Evolutionary conservation across 2,329 filamentous ascomycete genomes (phyloP).

Genomic region (Penicillium sp.): DNA sequence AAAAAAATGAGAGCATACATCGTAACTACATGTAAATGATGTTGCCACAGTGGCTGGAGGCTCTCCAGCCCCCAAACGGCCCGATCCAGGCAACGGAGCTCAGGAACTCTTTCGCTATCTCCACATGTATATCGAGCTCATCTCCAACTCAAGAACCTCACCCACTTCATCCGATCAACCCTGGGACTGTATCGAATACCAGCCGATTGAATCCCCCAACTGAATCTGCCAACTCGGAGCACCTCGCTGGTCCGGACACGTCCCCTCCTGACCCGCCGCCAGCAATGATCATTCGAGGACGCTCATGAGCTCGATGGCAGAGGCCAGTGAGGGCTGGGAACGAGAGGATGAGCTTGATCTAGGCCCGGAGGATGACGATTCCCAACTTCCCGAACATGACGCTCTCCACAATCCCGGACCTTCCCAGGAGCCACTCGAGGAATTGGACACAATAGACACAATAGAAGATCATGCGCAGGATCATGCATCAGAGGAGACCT

Average conservation of each 20-base stretch:
- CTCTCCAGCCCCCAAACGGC: constrained; percentile 3
- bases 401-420: constrained; percentile 20
- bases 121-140: constrained; percentile 6
- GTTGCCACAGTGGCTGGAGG: constrained; percentile 3
- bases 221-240: not conserved
- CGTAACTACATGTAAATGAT: not conserved
- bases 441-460: constrained; percentile 27
- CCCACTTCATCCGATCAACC: not conserved
- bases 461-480: constrained; percentile 26
- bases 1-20: not conserved
- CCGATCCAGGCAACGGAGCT: constrained; percentile 5
- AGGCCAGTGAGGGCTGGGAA: constrained; percentile 62
- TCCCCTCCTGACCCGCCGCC: constrained; percentile 22
- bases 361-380: constrained; percentile 42
- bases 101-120: not conserved
- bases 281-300: constrained; percentile 55
- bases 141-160: not conserved
- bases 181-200: not conserved
- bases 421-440: constrained; percentile 21
- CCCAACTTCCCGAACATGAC: constrained; percentile 29
- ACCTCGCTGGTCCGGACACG: not conserved
- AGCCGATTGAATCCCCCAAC: not conserved
- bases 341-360: constrained; percentile 54
- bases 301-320: constrained; percentile 70
- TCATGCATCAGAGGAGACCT: constrained; percentile 21